Conservation (phyloP, 768 basidiomycete species). For the Rubroboletus pulcherrimus region DNA sequence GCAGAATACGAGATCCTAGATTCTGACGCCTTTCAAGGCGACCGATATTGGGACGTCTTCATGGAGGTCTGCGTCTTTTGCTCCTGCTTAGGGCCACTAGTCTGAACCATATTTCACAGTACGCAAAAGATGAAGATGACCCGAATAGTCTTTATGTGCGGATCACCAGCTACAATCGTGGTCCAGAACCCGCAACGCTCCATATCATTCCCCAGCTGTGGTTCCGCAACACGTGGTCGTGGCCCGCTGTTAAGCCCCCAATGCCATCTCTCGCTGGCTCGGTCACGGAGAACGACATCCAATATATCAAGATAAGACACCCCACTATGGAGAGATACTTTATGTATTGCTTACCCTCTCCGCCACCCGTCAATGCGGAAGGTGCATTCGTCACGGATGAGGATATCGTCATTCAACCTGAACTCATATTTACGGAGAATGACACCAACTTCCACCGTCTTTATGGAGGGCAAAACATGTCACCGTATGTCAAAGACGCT, state of each 20-base stretch:
- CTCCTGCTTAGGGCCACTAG: slow-evolving; percentile 3
- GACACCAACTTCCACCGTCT: slow-evolving; percentile 93
- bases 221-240: slow-evolving; percentile 99
- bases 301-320: slow-evolving; percentile 69
- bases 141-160: slow-evolving; percentile 87
- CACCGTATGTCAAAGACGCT: slow-evolving; percentile 88
- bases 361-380: slow-evolving; percentile 78
- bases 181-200: slow-evolving; percentile 89
- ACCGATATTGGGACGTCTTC: slow-evolving; percentile 98
- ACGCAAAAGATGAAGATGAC: slow-evolving; percentile 94
- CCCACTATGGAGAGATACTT: slow-evolving; percentile 70
- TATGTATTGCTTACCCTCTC: slow-evolving; percentile 88
- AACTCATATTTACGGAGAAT: slow-evolving; percentile 93
- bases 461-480: slow-evolving; percentile 83
- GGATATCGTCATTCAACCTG: slow-evolving; percentile 60
- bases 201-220: slow-evolving; percentile 95
- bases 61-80: slow-evolving; percentile 66
- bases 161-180: slow-evolving; percentile 95
- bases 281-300: slow-evolving; percentile 44
- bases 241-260: slow-evolving; percentile 66
- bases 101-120: slow-evolving; percentile 44
- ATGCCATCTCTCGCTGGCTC: slow-evolving; percentile 61
- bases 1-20: slow-evolving; percentile 93
- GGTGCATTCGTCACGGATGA: slow-evolving; percentile 64
- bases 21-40: slow-evolving; percentile 85